Conservation (phyloP, 345 rosid species). For the Orychophragmus violaceus region DNA sequence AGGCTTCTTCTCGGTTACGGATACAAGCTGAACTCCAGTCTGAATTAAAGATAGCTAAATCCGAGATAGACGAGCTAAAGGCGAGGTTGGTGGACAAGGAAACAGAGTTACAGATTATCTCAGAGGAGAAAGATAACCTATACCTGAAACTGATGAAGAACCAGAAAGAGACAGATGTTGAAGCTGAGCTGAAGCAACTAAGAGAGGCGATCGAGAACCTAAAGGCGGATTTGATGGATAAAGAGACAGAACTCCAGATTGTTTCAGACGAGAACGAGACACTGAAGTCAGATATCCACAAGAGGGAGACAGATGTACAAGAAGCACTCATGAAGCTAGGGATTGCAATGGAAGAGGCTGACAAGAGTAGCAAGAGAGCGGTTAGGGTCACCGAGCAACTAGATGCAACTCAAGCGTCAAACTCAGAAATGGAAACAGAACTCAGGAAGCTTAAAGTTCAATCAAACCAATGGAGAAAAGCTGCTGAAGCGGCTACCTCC, state of each 20-base stretch:
- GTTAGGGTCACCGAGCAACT: conserved; percentile 67
- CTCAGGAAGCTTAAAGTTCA: conserved; percentile 89
- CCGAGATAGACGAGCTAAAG: conserved; percentile 59
- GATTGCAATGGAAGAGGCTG: conserved; percentile 72
- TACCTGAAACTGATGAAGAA: conserved; percentile 43
- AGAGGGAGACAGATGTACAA: conserved; percentile 47
- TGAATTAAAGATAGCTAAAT: conserved; percentile 53
- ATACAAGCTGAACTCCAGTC: conserved; percentile 57
- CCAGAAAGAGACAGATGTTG: conserved; percentile 23
- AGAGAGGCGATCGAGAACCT: conserved; percentile 42
- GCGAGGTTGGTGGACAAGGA: conserved; percentile 87
- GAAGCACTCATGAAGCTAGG: conserved; percentile 67
- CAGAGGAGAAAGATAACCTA: conserved; percentile 68
- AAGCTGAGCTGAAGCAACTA: conserved; percentile 46
- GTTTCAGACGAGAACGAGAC: conserved; percentile 61
- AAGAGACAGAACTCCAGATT: conserved; percentile 66
- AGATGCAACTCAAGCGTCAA: conserved; percentile 68
- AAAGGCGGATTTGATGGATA: conserved; percentile 65
- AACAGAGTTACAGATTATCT: conserved; percentile 62
- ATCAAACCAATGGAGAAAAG: conserved; percentile 98
- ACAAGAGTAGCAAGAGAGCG: conserved; percentile 61
- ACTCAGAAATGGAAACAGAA: conserved; percentile 66
- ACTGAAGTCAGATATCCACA: conserved; percentile 50
- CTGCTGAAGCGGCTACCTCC: conserved; percentile 91
- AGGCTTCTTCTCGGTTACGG: conserved; percentile 28